Evolutionary conservation across 2,329 filamentous ascomycete genomes (phyloP).

Genomic region (Diaporthe vaccinii): DNA sequence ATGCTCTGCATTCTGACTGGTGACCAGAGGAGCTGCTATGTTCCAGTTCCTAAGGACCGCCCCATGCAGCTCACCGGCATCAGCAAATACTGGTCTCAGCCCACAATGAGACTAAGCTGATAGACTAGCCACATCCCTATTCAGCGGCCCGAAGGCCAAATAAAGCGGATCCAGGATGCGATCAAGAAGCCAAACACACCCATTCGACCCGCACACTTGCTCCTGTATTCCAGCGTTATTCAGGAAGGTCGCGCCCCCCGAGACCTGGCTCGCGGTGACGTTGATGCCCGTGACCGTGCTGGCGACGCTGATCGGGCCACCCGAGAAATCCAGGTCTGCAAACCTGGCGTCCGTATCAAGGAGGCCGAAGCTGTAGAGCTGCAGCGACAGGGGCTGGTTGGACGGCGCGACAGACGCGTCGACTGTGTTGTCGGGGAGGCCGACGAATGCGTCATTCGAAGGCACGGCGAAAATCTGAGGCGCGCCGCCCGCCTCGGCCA

Average conservation of each 20-base stretch:
- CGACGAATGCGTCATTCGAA: slow-evolving; percentile 29
- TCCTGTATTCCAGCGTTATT: slow-evolving; percentile 26
- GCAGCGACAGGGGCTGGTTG: slow-evolving; percentile 28
- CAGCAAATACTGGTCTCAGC: background rate
- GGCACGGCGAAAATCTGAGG: slow-evolving; percentile 23
- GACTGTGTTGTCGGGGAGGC: background rate
- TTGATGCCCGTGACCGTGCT: slow-evolving; percentile 28
- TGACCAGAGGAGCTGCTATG: background rate
- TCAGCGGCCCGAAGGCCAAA: slow-evolving; percentile 26
- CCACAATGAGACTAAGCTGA: too few species aligned
- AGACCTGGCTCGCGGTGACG: slow-evolving; percentile 13
- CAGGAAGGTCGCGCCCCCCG: background rate
- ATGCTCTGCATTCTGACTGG: background rate
- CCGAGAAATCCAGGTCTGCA: slow-evolving; percentile 16
- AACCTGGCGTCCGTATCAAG: background rate
- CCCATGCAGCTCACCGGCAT: background rate
- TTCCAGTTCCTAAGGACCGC: background rate
- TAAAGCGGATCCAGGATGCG: slow-evolving; percentile 28
- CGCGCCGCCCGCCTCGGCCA: background rate
- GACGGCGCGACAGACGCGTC: slow-evolving; percentile 21
- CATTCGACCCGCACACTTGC: slow-evolving; percentile 25
- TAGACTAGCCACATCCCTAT: background rate
- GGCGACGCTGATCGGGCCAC: background rate
- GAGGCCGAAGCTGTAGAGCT: slow-evolving; percentile 27
- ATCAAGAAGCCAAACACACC: slow-evolving; percentile 21